Base-by-base conservation (phyloP, 1,284 basidiomycete genomes). In the Anthracocystis panici-leucophaei region DNA sequence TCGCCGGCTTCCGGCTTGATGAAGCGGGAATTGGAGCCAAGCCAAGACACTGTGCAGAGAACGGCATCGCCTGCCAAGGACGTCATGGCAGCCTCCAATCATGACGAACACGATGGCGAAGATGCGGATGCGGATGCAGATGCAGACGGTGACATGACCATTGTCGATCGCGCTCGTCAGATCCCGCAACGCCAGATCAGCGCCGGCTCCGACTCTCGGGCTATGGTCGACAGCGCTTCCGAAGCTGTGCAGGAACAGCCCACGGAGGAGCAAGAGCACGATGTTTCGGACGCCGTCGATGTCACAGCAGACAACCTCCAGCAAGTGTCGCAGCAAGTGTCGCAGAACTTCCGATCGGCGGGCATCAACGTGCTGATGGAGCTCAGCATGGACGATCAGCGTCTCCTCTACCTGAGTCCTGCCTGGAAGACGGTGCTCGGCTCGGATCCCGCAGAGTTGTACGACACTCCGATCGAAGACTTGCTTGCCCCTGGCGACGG, bases 341-440 rank as follows among this genome's bases (percentile, higher is more conserved):
- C 50, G n/a, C 54, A 61, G 27, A 48, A 66, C 48, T 71, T 66
- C 60, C 54, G 60, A 40, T 75, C 72, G 27, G 71, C 63, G 0
- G 62, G 72, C 56, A 53, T 71, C 67, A 83, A 84, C 29, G 78
- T 85, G 57, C 93, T 99, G 33, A 90, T 99, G 88, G 97, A 99
- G 86, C 90, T 99, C 27, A 92, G 92, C 83, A 88, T 98, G 70
- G 94, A 97, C 83, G 94, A 93, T 8, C 94, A 98, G 59, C 85
- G 87, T 18, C 87, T 90, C 84, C 92, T 95, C 82, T 99, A 95
- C 91, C 89, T 97, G 60, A 99, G 97, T 86, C 93, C 96, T 81
- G 93, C 95, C 0, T 94, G 97, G 93, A 89, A 90, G 78, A 91
- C 92, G 56, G 93, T 99, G 27, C 90, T 96, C 56, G 96, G 96